These are phyloP conservation scores for Cocos nucifera DNA, from an alignment of 176 grass and related monocot genomes.

Conservation along the genomic window DNA sequence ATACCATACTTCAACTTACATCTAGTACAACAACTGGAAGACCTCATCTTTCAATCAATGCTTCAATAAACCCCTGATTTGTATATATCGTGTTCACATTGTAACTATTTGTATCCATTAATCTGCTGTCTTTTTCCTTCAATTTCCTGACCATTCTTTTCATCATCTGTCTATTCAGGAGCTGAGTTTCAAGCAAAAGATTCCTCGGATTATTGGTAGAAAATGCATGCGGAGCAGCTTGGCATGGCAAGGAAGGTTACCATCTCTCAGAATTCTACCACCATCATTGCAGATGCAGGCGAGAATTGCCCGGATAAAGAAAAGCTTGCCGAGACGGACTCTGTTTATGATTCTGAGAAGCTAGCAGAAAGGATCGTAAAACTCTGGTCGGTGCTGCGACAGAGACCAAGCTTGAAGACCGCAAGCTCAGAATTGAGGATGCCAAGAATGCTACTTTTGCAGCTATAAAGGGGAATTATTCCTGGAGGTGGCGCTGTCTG, in stretches of 20 bases:
- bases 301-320: slow-evolving; percentile 14
- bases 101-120: no score
- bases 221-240: slow-evolving; percentile 10
- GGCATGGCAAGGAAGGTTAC: slow-evolving; percentile 13
- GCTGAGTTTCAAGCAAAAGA: slow-evolving; percentile 13
- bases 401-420: slow-evolving; percentile 12
- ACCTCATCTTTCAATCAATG: no score
- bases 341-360: no score
- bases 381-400: slow-evolving; percentile 2
- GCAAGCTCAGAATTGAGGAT: slow-evolving; percentile 13
- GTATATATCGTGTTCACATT: no score
- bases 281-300: slow-evolving; percentile 11
- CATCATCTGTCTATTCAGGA: not conserved
- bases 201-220: slow-evolving; percentile 12
- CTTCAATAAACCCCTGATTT: no score
- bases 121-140: not conserved
- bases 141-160: not conserved
- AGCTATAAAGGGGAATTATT: slow-evolving; percentile 9
- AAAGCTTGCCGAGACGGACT: no score
- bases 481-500: slow-evolving; percentile 10
- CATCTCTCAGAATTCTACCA: slow-evolving; percentile 1
- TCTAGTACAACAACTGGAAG: no score
- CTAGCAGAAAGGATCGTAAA: slow-evolving; percentile 10
- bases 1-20: no score
- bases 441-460: slow-evolving; percentile 11